Base-by-base conservation (phyloP, 2,329 filamentous ascomycete genomes). In the Exophiala bonariae region DNA sequence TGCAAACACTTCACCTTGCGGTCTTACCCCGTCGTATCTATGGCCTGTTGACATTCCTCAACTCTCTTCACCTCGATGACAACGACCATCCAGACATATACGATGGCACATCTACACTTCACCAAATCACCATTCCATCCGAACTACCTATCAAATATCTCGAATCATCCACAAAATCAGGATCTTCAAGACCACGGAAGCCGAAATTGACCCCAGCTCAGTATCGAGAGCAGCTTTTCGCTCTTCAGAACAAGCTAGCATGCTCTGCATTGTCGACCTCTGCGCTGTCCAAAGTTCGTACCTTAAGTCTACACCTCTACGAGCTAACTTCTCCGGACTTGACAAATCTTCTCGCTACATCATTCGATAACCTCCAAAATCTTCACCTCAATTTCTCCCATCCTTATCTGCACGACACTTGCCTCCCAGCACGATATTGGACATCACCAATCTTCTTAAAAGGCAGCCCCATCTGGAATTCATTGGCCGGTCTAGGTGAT, bases 351-450 rank as follows among this genome's bases (percentile, higher is more conserved):
- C 49, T 68, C n/a, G 59, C 64, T 40, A 42, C 50, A 3, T 50
- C 59, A 10, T 59, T 64, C 10, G 59, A 65, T n/a, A 51, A 49
- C 32, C 54, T 68, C 33, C 60, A 58, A 4, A 57, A 65, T 47
- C 57, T 68, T n/a, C 61, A 60, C 10, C 53, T 68, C 38, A 63
- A 63, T 18, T 66, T 67, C 45, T 61, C 61, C 31, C 65, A 68
- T 49, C 60, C 59, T 2, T 63, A 66, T 30, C 58, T 68, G 23
- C 60, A 65, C 30, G 63, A 66, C 28, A 54, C 57, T 3, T 52
- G 54, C 18, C 58, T 65, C 26, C 58, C 59, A 28, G 56, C 60
- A 5, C 58, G 46, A 6, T 60, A 61, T 23, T 67, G 66, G 66
- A 49, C 55, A 5, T 44, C 56, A 32, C 56, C 58, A 10, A 47